Base-by-base conservation (phyloP, 768 basidiomycete genomes). In the Pulveroboletus sp. region DNA sequence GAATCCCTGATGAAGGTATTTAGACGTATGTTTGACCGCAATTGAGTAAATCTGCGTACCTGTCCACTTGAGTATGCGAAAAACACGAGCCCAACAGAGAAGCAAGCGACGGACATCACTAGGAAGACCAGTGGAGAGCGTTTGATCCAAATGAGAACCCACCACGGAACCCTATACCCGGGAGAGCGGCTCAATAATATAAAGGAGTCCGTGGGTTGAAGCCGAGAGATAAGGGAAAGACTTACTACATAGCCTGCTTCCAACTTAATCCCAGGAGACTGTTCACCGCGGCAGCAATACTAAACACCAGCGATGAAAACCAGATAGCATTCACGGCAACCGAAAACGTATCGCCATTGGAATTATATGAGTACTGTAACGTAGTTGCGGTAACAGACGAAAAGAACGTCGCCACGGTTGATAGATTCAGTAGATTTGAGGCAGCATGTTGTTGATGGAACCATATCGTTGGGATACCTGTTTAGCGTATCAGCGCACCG, bases 101-200 rank as follows among this genome's bases (percentile, higher is more conserved):
- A 91, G 67, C 84, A 86, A 35, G 86, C 84, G 39, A 90, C 86
- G 45, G 89, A 87, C 64, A 89, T 74, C 51, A 90, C 87, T 42
- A 90, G 78, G 71, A 90, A 89, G 54, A 89, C 84, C 33, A 91
- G 74, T 13, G 88, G 89, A 6, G 86, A 87, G 32, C 87, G 75
- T 63, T 89, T 90, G 70, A 90, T 90, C 88, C 86, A 91, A 57
- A 90, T 89, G 39, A 78, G 63, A 21, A 80, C 76, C 76, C 77
- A 79, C 77, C 78, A 79, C 8, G 77, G 77, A 42, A 79, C 77
- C 53, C 76, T 73, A 55, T 79, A 73, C 45, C 77, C 75, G 45
- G 77, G 78, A 7, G 78, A 80, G 31, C 77, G 78, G 51, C 76
- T 78, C 49, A 10, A 48, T 57, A 54, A 53, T 50, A 55, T 58